These are phyloP conservation scores for Glycine tomentella DNA, from an alignment of 306 rosid genomes.

Conservation along the genomic window DNA sequence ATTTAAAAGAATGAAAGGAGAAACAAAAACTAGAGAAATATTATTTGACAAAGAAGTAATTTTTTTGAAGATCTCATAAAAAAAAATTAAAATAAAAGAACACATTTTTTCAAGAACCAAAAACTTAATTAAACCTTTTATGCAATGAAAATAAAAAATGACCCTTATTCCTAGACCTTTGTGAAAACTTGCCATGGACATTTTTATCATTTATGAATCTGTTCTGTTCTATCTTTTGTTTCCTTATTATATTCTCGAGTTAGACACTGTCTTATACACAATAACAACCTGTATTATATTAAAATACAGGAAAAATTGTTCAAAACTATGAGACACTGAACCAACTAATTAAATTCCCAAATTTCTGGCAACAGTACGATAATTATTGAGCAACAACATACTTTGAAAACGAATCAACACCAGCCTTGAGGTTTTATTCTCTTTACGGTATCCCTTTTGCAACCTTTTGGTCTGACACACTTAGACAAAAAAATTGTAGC, in stretches of 20 bases:
- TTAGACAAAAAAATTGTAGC: slow-evolving; percentile 40
- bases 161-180: background rate
- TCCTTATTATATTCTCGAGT: background rate
- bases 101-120: background rate
- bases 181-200: background rate
- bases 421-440: slow-evolving; percentile 40
- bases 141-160: background rate
- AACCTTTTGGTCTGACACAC: slow-evolving; percentile 48
- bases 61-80: no score
- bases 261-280: background rate
- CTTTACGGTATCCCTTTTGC: slow-evolving; percentile 40
- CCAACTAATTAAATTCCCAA: slow-evolving; percentile 1
- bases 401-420: slow-evolving; percentile 12
- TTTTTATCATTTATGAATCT: background rate
- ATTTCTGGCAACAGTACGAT: background rate
- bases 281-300: background rate
- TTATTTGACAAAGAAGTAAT: no score
- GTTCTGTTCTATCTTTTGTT: background rate
- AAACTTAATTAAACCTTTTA: background rate
- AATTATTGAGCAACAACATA: background rate
- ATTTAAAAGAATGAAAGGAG: background rate
- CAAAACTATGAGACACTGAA: background rate
- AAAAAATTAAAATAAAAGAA: background rate
- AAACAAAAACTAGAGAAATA: background rate
- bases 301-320: background rate